These are phyloP conservation scores for Castanea sativa DNA, from an alignment of 306 rosid genomes.

Conservation along the genomic window DNA sequence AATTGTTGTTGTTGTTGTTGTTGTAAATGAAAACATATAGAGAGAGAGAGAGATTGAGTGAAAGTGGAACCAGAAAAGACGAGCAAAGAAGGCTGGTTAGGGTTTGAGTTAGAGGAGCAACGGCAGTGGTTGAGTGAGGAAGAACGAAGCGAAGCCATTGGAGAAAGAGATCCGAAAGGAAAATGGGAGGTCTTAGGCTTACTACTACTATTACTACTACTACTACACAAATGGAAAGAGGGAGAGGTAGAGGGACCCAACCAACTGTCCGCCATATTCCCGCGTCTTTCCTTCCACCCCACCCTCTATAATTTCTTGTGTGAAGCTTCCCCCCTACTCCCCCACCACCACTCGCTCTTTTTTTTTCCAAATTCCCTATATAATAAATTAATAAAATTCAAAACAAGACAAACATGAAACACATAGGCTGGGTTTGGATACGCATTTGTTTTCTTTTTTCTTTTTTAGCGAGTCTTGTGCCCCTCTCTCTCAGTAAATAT, in stretches of 20 bases:
- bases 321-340: neutral
- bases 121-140: constrained; percentile 29
- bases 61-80: constrained; percentile 51
- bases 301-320: neutral
- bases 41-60: no score
- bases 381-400: neutral
- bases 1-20: no score
- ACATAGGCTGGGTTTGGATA: no score
- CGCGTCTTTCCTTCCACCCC: constrained; percentile 12
- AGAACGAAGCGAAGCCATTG: constrained; percentile 50
- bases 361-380: neutral
- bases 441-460: no score
- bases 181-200: neutral
- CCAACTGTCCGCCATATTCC: constrained; percentile 53
- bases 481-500: no score
- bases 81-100: constrained; percentile 58
- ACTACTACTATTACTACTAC: no score
- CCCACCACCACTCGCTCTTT: neutral
- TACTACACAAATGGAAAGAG: constrained; percentile 11
- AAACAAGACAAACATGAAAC: no score
- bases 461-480: no score
- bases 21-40: neutral
- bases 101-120: constrained; percentile 41
- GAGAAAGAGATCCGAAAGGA: constrained; percentile 9
- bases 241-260: constrained; percentile 49